A percentile compares a stretch with the other conserved stretches of the same genome.
Evolutionary conservation across 768 basidiomycete genomes (phyloP).

Genomic region (Tricholoma hemisulphureum): DNA sequence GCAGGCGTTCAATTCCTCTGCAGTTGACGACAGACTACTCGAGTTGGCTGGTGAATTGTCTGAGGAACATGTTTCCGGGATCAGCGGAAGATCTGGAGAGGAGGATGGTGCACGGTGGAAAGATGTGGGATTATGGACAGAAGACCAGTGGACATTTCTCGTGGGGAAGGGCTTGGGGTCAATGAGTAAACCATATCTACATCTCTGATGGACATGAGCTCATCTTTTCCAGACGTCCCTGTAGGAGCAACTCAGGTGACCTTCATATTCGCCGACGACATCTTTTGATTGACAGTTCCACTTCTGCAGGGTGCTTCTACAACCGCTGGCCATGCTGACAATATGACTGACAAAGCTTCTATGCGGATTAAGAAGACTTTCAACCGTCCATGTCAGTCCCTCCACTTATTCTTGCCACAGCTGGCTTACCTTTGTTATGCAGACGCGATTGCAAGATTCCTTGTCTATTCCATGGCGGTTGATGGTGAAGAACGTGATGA

Average conservation of each 20-base stretch:
- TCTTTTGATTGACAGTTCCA: slow-evolving; percentile 2
- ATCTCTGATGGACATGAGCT: slow-evolving; percentile 1
- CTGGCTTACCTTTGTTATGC: slow-evolving; percentile 5
- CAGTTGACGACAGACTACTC: slow-evolving; percentile 72
- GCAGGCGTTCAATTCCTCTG: slow-evolving; percentile 74
- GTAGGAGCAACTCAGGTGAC: slow-evolving; percentile 66
- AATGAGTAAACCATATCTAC: slow-evolving; percentile 53
- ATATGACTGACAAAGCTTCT: slow-evolving; percentile 51
- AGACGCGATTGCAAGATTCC: slow-evolving; percentile 80
- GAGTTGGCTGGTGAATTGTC: slow-evolving; percentile 69
- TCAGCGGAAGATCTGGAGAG: slow-evolving; percentile 48
- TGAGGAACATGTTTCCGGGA: slow-evolving; percentile 67
- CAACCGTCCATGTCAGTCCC: slow-evolving; percentile 57
- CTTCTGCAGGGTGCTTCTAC: slow-evolving; percentile 53
- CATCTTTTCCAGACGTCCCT: slow-evolving; percentile 53
- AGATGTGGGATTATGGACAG: slow-evolving; percentile 87
- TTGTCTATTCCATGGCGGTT: slow-evolving; percentile 86
- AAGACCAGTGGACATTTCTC: slow-evolving; percentile 79
- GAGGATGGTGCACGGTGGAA: slow-evolving; percentile 65
- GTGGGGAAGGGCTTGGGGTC: slow-evolving; percentile 80
- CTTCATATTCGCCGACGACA: not conserved
- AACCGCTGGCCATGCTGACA: slow-evolving; percentile 71
- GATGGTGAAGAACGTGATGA: slow-evolving; percentile 64
- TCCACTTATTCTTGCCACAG: not conserved
- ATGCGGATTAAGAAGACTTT: slow-evolving; percentile 67